Evolutionary conservation across 2,329 filamentous ascomycete species (phyloP), one percentile per base, ranked within the genome.

Genomic region (Grosmannia penicillata): DNA sequence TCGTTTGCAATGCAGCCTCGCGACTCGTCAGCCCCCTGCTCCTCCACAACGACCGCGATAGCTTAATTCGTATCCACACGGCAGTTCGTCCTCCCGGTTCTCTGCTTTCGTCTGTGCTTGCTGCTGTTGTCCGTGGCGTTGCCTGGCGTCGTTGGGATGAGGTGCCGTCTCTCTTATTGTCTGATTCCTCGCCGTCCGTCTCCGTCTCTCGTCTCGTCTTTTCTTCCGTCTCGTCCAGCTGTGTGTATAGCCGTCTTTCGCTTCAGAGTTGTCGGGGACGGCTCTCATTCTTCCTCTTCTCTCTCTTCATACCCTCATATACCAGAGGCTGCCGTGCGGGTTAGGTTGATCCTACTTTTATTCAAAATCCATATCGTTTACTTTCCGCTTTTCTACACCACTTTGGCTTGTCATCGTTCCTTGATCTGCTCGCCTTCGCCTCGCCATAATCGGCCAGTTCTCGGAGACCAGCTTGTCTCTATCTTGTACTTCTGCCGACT

Each of bases 291-390:
- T 28, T 11, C 22, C 27, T 29, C 22, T 26, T 18, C 37, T 33
- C 23, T 36, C 36, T 27, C 17, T 39, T 23, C 24, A 39, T 40
- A 39, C 35, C 36, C 35, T 27, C 6, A 7, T 13, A 10, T 27
- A n/a, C n/a, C 17, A 24, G 5, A 24, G 19, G 34, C 43, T 45
- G 43, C 43, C 37, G 43, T 37, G 33, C 43, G 43, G 43, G 24
- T 10, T 32, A 29, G 22, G 29, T 33, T 29, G 17, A n/a, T 34
- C 24, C 29, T 35, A 4, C 37, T 15, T 22, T 14, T 30, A n/a
- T n/a, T n/a, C n/a, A n/a, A n/a, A n/a, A n/a, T n/a, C n/a, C n/a
- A n/a, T n/a, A n/a, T 15, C 38, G 19, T 34, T 28, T 30, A 25
- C 22, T 27, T 15, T 42, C 22, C 22, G 33, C 33, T 25, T 30